phyloP scores from a whole-genome alignment of 352 stramenopile genomes.

The Phytopythium montanum region DNA sequence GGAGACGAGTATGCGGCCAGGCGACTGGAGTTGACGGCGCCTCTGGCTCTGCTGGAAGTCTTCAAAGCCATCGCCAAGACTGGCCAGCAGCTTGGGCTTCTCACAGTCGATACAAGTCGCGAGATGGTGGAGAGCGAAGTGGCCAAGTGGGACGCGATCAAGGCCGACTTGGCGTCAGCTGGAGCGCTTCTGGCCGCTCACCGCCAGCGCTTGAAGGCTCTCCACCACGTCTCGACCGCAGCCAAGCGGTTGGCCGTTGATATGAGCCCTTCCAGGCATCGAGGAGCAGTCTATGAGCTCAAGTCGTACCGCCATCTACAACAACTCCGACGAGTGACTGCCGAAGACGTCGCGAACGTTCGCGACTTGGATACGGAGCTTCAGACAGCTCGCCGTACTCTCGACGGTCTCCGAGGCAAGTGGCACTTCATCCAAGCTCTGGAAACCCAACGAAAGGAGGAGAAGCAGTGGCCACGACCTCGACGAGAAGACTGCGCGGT shows the following conservation, averaged over 20 bases:
- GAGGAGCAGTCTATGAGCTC: background rate
- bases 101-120: background rate
- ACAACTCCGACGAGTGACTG: background rate
- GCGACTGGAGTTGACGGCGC: constrained; percentile 3
- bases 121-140: background rate
- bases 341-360: background rate
- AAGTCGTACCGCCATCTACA: background rate
- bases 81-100: background rate
- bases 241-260: background rate
- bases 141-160: constrained; percentile 38
- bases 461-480: constrained; percentile 7
- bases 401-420: background rate
- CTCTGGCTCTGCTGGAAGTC: constrained; percentile 45
- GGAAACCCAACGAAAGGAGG: constrained; percentile 31
- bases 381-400: background rate
- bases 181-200: constrained; percentile 51
- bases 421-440: background rate
- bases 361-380: background rate
- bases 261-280: background rate
- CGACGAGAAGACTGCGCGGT: constrained; percentile 48
- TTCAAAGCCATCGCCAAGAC: constrained; percentile 42
- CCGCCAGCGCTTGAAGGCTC: constrained; percentile 52
- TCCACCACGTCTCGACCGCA: constrained; percentile 80
- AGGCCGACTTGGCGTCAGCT: constrained; percentile 13
- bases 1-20: background rate